A percentile compares a stretch with the other conserved stretches of the same genome.
Conservation (phyloP, 2,329 filamentous ascomycete species). For the Zarea fungicola region DNA sequence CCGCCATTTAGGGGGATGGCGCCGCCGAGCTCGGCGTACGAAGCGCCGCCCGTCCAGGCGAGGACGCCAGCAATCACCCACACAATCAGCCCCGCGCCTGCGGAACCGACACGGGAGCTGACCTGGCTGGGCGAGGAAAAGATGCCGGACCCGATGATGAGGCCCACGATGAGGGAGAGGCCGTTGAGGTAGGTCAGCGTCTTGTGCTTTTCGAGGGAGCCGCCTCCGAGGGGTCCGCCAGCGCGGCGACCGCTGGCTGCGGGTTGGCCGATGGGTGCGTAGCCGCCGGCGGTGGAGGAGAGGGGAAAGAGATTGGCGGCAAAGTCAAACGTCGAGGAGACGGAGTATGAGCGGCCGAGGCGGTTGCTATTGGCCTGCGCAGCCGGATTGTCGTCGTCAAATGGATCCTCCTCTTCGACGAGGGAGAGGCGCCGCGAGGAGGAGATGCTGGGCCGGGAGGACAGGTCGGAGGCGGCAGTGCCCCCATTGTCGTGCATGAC, state of each 20-base stretch:
- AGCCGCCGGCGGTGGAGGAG: constrained; percentile 71
- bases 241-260: constrained; percentile 45
- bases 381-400: constrained; percentile 53
- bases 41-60: constrained; percentile 93
- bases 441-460: constrained; percentile 78
- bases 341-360: constrained; percentile 69
- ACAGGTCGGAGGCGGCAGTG: constrained; percentile 45
- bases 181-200: constrained; percentile 93
- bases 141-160: constrained; percentile 95
- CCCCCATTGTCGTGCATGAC: constrained; percentile 45
- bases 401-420: constrained; percentile 71
- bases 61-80: constrained; percentile 89
- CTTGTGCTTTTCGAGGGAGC: constrained; percentile 91
- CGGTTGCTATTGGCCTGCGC: constrained; percentile 16
- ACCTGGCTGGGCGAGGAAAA: constrained; percentile 94
- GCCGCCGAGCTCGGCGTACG: constrained; percentile 91
- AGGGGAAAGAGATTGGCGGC: constrained; percentile 88
- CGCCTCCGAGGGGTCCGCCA: constrained; percentile 57
- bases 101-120: constrained; percentile 84
- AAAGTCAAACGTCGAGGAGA: constrained; percentile 93
- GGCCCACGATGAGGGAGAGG: constrained; percentile 79
- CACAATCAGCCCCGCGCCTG: constrained; percentile 82
- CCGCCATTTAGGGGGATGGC: constrained; percentile 95
- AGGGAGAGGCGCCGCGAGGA: constrained; percentile 91
- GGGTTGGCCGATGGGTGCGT: constrained; percentile 79